Evolutionary conservation across 169 alveolate genomes (phyloP), one percentile per base, ranked within the genome.

Genomic region (Eimeria praecox): DNA sequence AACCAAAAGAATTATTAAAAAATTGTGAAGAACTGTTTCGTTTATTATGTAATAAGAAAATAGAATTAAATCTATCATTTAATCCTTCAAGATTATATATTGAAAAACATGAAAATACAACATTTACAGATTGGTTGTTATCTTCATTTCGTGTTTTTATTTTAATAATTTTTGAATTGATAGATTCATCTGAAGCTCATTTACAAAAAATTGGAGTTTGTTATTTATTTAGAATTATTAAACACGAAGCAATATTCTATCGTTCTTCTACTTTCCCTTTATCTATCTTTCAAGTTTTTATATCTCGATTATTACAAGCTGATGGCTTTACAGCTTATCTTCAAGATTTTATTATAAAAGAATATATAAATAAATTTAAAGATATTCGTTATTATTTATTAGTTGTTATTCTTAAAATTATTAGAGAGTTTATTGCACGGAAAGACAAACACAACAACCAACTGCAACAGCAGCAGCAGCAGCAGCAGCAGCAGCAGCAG

Each of bases 321-420:
- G 42, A 62, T 46, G 24, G 49, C 71, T 59, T 86, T 20, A n/a
- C 92, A 16, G 40, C 10, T 20, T 35, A 56, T 16, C 56, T 89
- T 42, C 56, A 69, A 52, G 54, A 83, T 3, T n/a, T 56, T 24
- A 22, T 92, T 18, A 33, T 69, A 33, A 5, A 44, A 16, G 90
- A 78, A 30, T 87, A 44, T 54, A 38, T 83, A n/a, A 82, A 56
- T 5, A 56, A 56, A 56, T 56, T 14, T 20, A 5, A 14, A 9
- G 66, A 80, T 38, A 66, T 95, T 27, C 92, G 96, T 64, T 95
- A 92, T 82, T 92, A 92, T 66, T 56, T 73, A 16, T 66, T 95
- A 24, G 87, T 90, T 9, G 75, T 73, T 44, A 27, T 49, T 20
- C n/a, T 95, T 12, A 95, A 90, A 30, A 95, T 95, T 10, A 46